A percentile compares a stretch with the other conserved stretches of the same genome.
Evolutionary conservation across 176 grass and related monocot species (phyloP).

Genomic region (Phyllostachys edulis): DNA sequence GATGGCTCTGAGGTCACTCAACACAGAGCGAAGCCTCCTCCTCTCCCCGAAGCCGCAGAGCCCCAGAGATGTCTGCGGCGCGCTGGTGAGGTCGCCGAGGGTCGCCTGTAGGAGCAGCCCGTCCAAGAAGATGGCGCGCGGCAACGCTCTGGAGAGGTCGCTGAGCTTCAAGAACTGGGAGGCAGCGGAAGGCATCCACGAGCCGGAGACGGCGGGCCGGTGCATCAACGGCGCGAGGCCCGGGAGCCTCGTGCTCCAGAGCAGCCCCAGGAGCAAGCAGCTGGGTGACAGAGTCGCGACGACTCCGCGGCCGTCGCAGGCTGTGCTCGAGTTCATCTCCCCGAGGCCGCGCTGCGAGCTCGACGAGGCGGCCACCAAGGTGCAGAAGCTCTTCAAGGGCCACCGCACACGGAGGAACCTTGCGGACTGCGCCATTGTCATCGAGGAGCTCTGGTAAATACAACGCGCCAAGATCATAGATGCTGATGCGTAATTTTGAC

Average conservation of each 20-base stretch:
- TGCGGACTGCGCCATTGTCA: constrained; percentile 89
- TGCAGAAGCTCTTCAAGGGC: constrained; percentile 96
- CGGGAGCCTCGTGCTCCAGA: constrained; percentile 25
- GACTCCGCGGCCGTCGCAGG: constrained; percentile 22
- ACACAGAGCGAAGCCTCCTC: constrained; percentile 43
- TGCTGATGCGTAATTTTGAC: neutral
- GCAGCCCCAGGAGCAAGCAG: constrained; percentile 12
- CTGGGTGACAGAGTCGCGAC: neutral
- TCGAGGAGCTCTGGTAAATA: constrained; percentile 84
- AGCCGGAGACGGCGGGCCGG: neutral
- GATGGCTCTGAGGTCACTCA: constrained; percentile 48
- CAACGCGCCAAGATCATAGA: neutral
- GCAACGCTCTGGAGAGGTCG: constrained; percentile 47
- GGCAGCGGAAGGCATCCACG: neutral
- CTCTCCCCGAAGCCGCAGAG: constrained; percentile 36
- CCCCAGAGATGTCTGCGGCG: constrained; percentile 11
- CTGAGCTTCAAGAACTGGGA: constrained; percentile 96
- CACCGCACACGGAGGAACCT: constrained; percentile 78
- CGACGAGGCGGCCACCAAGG: constrained; percentile 61
- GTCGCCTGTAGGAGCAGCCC: constrained; percentile 21
- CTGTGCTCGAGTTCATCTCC: constrained; percentile 54
- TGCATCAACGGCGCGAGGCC: constrained; percentile 50
- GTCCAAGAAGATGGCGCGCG: constrained; percentile 34
- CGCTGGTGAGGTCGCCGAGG: constrained; percentile 45
- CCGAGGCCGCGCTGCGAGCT: constrained; percentile 64